Evolutionary conservation across 108 stramenopile genomes (phyloP).

Genomic region (Cyclotella distinguenda): DNA sequence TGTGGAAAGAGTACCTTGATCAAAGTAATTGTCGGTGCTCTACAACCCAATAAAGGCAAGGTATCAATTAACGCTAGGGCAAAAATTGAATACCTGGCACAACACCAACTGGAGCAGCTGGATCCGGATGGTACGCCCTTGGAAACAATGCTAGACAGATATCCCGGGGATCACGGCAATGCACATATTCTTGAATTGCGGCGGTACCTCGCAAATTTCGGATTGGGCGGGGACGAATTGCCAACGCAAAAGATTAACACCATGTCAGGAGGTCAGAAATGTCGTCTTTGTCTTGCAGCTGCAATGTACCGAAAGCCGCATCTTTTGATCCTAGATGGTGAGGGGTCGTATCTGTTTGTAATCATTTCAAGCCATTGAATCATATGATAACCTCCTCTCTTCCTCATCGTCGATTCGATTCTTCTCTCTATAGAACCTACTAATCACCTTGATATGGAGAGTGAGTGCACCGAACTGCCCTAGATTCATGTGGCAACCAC

Average conservation of each 20-base stretch:
- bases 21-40: slow-evolving; percentile 82
- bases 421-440: slow-evolving; percentile 17
- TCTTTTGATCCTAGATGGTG: slow-evolving; percentile 44
- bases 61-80: slow-evolving; percentile 72
- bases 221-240: slow-evolving; percentile 64
- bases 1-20: slow-evolving; percentile 82
- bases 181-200: slow-evolving; percentile 63
- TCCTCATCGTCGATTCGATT: background rate
- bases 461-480: background rate
- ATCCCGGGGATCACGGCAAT: slow-evolving; percentile 73
- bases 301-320: slow-evolving; percentile 76
- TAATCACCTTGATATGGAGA: slow-evolving; percentile 64
- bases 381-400: background rate
- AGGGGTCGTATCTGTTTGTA: background rate
- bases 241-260: slow-evolving; percentile 80
- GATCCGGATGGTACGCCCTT: slow-evolving; percentile 82
- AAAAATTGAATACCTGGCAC: slow-evolving; percentile 88
- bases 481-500: background rate
- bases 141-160: slow-evolving; percentile 74
- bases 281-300: slow-evolving; percentile 71
- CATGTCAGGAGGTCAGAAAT: slow-evolving; percentile 90
- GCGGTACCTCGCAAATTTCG: slow-evolving; percentile 76
- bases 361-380: background rate
- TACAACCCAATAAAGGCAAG: slow-evolving; percentile 69
- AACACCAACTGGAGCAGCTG: slow-evolving; percentile 93